Percentiles rank a stretch among this genome's conserved stretches.
These are phyloP conservation scores for Rhodosorus marinus DNA, from an alignment of 23 red algal species.

Conservation along the genomic window DNA sequence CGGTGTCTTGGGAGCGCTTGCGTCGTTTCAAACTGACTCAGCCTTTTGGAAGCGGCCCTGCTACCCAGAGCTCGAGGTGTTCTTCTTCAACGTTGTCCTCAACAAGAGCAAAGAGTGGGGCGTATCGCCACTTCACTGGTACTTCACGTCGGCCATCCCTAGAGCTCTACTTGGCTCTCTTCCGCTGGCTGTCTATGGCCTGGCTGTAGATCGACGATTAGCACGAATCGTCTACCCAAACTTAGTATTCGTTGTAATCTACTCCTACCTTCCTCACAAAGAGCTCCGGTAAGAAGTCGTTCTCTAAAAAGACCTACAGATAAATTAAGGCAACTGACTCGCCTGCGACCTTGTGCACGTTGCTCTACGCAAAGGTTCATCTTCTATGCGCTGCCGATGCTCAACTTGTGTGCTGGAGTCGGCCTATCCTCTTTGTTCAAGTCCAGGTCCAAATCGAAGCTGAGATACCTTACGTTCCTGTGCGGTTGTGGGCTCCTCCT, in stretches of 20 bases:
- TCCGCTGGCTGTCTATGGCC: conserved; percentile 1
- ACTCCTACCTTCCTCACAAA: conserved; percentile 72
- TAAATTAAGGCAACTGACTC: too few relatives aligned
- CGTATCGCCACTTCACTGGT: conserved; percentile 48
- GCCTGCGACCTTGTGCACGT: too few relatives aligned
- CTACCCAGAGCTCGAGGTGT: conserved; percentile 76
- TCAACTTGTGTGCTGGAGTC: conserved; percentile 35
- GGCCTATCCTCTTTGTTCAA: conserved; percentile 2
- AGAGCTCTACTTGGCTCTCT: conserved; percentile 20
- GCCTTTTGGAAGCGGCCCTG: conserved; percentile 37
- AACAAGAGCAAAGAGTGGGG: conserved; percentile 53
- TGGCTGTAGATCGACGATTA: neutral
- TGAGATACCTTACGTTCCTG: neutral
- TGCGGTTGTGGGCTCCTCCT: neutral
- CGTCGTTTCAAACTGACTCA: conserved; percentile 53
- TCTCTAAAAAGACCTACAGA: too few relatives aligned
- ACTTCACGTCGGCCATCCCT: conserved; percentile 62
- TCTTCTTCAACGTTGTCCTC: conserved; percentile 63
- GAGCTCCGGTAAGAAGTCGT: too few relatives aligned
- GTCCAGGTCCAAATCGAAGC: neutral
- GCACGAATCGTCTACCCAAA: conserved; percentile 10
- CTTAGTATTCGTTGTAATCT: conserved; percentile 37
- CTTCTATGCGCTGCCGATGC: conserved; percentile 43
- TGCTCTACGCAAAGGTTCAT: too few relatives aligned
- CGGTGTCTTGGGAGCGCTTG: conserved; percentile 7